Base-by-base conservation (phyloP, 352 stramenopile genomes). In the Phytophthora constricta region DNA sequence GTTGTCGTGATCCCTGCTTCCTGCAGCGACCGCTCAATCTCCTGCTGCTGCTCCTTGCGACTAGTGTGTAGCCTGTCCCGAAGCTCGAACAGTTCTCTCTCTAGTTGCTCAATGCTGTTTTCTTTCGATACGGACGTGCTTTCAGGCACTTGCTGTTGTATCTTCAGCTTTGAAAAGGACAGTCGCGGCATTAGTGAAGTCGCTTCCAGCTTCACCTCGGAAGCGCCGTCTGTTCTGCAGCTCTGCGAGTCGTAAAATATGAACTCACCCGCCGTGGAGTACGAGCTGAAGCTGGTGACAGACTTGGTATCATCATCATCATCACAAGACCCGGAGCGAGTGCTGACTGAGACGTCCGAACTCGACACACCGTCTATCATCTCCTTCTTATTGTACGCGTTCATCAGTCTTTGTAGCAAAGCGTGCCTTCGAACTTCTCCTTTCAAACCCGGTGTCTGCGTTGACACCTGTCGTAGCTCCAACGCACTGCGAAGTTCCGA, bases 361-460 rank as follows among this genome's bases (percentile, higher is more conserved):
- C 10, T 60, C 26, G 3, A 22, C 26, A 19, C 26, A 27, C 4
- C n/a, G 22, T 31, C 11, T 54, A 10, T 23, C 26, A 3, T 3
- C n/a, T 55, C 27, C 25, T 41, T 31, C 37, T 52, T 43, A 16
- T 28, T 56, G 9, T 60, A 50, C 1, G 58, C 45, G 28, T 77
- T 79, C 23, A 83, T 49, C 25, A 84, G 42, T n/a, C 79, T 63
- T 65, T 85, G 76, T 17, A 78, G 47, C 4, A 87, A 53, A 22
- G 79, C 74, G 33, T 85, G 76, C 11, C 76, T 74, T 31, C 79
- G 48, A 17, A 61, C 74, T 25, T 87, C 79, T 11, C 74, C 76
- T 56, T 84, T 84, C 31, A 85, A 37, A 1, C 76, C 76, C n/a
- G 62, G 66, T 1, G 79, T 84, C 5, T 77, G 71, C 5, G 79